Percentiles rank a stretch among this genome's conserved stretches.
phyloP scores from a whole-genome alignment of 306 rosid species.

The Lotus japonicus region DNA sequence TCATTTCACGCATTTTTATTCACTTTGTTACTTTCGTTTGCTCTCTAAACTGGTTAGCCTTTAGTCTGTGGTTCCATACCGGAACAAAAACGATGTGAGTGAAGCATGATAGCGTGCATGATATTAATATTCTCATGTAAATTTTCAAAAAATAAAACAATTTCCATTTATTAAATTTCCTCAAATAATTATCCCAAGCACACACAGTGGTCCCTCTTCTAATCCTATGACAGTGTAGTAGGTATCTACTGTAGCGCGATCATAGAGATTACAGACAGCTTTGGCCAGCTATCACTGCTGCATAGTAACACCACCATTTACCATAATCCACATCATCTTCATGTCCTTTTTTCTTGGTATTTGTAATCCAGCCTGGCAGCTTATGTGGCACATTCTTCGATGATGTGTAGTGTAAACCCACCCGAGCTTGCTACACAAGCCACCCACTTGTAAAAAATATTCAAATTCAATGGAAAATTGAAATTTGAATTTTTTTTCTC shows the following conservation, averaged over 20 bases:
- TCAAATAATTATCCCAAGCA: no score
- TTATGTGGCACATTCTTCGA: constrained; percentile 33
- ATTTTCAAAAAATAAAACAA: no score
- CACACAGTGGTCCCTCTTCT: background rate
- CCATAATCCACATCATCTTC: constrained; percentile 5
- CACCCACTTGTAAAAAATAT: constrained; percentile 22
- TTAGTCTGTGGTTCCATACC: no score
- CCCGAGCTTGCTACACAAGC: constrained; percentile 39
- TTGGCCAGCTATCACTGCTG: constrained; percentile 36
- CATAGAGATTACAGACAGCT: constrained; percentile 11
- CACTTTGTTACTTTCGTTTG: no score
- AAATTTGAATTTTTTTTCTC: background rate
- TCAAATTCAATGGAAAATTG: background rate
- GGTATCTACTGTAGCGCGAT: background rate
- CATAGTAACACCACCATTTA: constrained; percentile 32
- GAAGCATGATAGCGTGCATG: no score
- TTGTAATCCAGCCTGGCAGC: constrained; percentile 41
- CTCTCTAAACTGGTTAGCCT: no score
- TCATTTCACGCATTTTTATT: no score
- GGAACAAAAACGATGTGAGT: no score
- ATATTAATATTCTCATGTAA: no score
- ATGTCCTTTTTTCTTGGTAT: constrained; percentile 10
- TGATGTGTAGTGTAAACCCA: constrained; percentile 30
- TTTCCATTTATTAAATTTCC: no score
- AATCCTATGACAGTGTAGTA: background rate